phyloP scores from a whole-genome alignment of 257 asterid species.

The Catharanthus roseus region DNA sequence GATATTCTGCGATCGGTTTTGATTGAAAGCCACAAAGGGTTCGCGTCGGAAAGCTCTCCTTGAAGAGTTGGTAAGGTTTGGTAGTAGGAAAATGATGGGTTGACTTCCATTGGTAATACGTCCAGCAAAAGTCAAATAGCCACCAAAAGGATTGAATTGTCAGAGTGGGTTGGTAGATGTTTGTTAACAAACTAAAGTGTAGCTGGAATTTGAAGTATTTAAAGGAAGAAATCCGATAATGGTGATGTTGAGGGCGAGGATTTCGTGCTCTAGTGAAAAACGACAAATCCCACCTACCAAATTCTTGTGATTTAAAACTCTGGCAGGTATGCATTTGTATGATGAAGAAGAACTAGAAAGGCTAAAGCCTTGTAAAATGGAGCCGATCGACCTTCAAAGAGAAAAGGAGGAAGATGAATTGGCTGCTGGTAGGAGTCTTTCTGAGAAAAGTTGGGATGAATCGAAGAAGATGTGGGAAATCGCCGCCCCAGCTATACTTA shows the following conservation, averaged over 20 bases:
- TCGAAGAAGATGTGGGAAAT: slow-evolving; percentile 67
- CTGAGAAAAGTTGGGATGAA: slow-evolving; percentile 41
- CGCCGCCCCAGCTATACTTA: slow-evolving; percentile 63
- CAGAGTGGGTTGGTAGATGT: too few species aligned
- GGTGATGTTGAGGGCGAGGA: background rate
- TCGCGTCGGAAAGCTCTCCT: background rate
- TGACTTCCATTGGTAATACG: background rate
- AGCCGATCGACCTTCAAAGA: background rate
- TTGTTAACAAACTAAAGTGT: background rate
- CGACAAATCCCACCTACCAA: background rate
- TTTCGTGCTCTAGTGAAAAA: background rate
- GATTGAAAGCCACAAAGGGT: background rate
- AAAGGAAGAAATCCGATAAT: background rate
- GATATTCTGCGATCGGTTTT: background rate
- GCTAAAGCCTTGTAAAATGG: slow-evolving; percentile 28
- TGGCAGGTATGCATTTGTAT: background rate
- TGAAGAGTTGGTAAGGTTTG: background rate
- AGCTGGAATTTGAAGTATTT: background rate
- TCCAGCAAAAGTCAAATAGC: too few species aligned
- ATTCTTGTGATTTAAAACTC: background rate
- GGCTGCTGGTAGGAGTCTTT: slow-evolving; percentile 7
- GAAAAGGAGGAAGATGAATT: slow-evolving; percentile 12
- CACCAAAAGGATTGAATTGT: too few species aligned
- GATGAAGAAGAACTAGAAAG: slow-evolving; percentile 3
- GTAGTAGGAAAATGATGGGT: background rate